phyloP scores from a whole-genome alignment of 768 basidiomycete species.

The Phanerochaete carnosa region DNA sequence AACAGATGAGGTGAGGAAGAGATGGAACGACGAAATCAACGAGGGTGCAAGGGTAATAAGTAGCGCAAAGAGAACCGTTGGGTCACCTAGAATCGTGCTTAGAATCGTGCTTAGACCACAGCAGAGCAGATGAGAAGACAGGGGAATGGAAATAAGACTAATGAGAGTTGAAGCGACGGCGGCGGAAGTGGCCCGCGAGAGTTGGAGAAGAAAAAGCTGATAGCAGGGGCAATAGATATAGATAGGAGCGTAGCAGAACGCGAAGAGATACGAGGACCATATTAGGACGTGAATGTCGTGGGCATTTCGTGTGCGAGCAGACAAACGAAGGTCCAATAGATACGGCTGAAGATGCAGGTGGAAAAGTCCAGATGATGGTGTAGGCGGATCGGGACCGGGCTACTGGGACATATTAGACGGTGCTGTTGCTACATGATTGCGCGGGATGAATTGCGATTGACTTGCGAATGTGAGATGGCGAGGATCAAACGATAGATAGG shows the following conservation, averaged over 20 bases:
- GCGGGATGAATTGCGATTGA: not conserved
- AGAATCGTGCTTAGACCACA: not conserved
- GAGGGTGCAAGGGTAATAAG: not conserved
- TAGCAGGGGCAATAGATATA: not conserved
- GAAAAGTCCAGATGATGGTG: not conserved
- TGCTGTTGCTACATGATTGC: conserved; percentile 2
- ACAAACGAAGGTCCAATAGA: not conserved
- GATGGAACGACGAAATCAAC: not conserved
- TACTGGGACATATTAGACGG: not conserved
- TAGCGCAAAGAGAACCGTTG: not conserved
- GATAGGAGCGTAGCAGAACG: not conserved
- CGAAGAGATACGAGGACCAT: not conserved
- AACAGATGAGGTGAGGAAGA: not conserved
- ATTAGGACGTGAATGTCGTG: conserved; percentile 3
- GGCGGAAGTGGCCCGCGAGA: not conserved
- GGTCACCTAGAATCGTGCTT: not conserved
- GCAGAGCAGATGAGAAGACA: not conserved
- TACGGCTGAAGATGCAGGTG: not conserved
- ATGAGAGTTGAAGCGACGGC: not conserved
- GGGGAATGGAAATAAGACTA: not conserved
- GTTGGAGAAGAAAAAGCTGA: not conserved
- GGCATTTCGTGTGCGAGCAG: not conserved
- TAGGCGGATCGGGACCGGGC: not conserved
- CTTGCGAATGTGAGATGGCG: not conserved
- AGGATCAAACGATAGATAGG: not conserved